Evolutionary conservation across 2,329 filamentous ascomycete species (phyloP), one percentile per base, ranked within the genome.

Genomic region (Calonectria honghensis): DNA sequence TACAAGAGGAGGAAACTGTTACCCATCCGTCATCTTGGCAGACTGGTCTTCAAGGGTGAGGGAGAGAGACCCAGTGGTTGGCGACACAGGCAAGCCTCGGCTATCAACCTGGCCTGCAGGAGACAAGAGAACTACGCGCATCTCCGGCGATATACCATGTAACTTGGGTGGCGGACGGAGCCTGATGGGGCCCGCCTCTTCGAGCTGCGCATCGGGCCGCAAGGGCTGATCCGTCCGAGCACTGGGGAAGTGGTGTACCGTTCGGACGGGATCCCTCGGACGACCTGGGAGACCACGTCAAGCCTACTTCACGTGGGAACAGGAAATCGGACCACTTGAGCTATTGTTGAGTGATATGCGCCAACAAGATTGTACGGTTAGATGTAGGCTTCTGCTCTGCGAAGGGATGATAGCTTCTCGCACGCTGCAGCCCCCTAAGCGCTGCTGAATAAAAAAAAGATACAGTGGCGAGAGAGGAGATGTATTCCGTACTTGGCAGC

Each of bases 181-280:
- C 74, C 64, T 64, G 65, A 77, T 75, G 76, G 77, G 79, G 73
- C 76, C 74, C 76, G 79, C 79, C 76, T 73, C 73, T 77, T 76
- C 69, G 67, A 76, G 73, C 72, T 78, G 79, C 79, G 79, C 79
- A 77, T 80, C 79, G 79, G 79, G 79, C 79, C 79, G 79, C 79
- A 80, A 81, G 78, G 79, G 78, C 74, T 81, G 75, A 79, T 77
- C 79, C 77, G 79, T 75, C 77, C 69, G 70, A 78, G 72, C 68
- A 54, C 75, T 74, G 76, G 77, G 76, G 75, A 74, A 75, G 72
- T 73, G 72, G 66, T 73, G 64, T 65, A 63, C 67, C 70, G 71
- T 75, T 77, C 72, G 73, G 77, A 77, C 75, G 75, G 77, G 76
- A 76, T 66, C 57, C 50, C 67, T 77, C 75, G 73, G 68, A 52